A percentile compares a stretch with the other conserved stretches of the same genome.
These are phyloP conservation scores for Pyrenophora graminea DNA, from an alignment of 2,329 filamentous ascomycete genomes.

Conservation along the genomic window DNA sequence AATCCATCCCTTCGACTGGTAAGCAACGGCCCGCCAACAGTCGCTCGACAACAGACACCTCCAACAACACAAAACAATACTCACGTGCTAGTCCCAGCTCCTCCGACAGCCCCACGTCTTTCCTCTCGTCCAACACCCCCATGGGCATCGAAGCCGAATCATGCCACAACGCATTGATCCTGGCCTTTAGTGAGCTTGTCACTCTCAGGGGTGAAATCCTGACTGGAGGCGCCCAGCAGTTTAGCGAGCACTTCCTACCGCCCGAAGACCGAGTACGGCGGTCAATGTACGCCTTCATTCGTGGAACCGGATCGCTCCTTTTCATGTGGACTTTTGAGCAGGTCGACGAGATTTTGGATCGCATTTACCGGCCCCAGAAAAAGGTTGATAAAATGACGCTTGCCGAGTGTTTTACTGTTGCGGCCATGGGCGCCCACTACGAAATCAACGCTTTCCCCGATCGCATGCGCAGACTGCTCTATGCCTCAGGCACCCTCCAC, in stretches of 20 bases:
- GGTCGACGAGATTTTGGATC: slow-evolving; percentile 40
- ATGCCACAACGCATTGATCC: slow-evolving; percentile 42
- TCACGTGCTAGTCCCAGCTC: slow-evolving; percentile 37
- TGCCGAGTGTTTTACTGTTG: slow-evolving; percentile 43
- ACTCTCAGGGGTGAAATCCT: slow-evolving; percentile 40
- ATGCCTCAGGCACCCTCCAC: slow-evolving; percentile 40
- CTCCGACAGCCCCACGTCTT: slow-evolving; percentile 34
- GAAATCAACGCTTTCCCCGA: slow-evolving; percentile 44
- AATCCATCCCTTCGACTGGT: slow-evolving; percentile 20
- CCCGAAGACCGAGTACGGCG: slow-evolving; percentile 34
- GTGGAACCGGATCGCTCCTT: slow-evolving; percentile 43
- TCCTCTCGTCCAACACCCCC: slow-evolving; percentile 27
- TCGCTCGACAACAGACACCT: slow-evolving; percentile 30
- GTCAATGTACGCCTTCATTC: slow-evolving; percentile 42
- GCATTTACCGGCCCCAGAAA: slow-evolving; percentile 37
- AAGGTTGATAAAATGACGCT: slow-evolving; percentile 39
- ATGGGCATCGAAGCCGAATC: slow-evolving; percentile 30
- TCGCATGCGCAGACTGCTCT: slow-evolving; percentile 34
- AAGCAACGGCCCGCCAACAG: slow-evolving; percentile 26
- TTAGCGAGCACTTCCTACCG: slow-evolving; percentile 35
- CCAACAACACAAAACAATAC: slow-evolving; percentile 26
- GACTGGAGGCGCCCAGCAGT: slow-evolving; percentile 26
- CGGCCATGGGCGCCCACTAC: slow-evolving; percentile 46
- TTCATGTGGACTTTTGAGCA: slow-evolving; percentile 43
- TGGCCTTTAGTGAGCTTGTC: slow-evolving; percentile 43